Evolutionary conservation across 768 basidiomycete species (phyloP).

Genomic region (Lactifluus volemus): DNA sequence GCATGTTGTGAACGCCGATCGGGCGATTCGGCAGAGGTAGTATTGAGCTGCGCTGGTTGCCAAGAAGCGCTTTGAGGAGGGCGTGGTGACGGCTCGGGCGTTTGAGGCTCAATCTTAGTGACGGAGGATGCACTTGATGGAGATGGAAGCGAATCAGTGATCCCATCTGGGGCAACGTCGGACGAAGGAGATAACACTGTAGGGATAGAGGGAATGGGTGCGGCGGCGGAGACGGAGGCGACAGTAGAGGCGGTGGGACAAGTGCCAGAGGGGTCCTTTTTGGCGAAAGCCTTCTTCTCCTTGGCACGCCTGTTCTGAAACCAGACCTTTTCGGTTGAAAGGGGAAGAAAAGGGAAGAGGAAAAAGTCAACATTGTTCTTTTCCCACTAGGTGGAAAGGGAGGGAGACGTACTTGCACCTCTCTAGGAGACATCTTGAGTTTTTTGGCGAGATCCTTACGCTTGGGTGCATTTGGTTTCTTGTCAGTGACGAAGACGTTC

Average conservation of each 20-base stretch:
- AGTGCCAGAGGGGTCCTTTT: background rate
- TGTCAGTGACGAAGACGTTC: slow-evolving; percentile 75
- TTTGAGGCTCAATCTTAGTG: slow-evolving; percentile 15
- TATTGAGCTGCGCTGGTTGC: slow-evolving; percentile 6
- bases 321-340: slow-evolving; percentile 52
- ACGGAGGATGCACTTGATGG: slow-evolving; percentile 8
- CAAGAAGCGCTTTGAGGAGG: slow-evolving; percentile 1
- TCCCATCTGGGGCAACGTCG: background rate
- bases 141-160: background rate
- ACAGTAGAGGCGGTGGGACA: background rate
- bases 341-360: slow-evolving; percentile 6
- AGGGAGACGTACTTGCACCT: slow-evolving; percentile 71
- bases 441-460: slow-evolving; percentile 74
- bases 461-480: slow-evolving; percentile 79
- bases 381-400: background rate
- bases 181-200: background rate
- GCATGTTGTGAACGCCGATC: background rate
- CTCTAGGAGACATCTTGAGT: slow-evolving; percentile 87
- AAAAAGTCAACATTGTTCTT: background rate
- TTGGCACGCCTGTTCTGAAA: slow-evolving; percentile 89
- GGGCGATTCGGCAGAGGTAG: slow-evolving; percentile 1
- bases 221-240: background rate
- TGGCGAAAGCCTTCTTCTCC: slow-evolving; percentile 45
- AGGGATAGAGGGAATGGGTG: background rate
- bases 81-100: slow-evolving; percentile 16